A percentile compares a stretch with the other conserved stretches of the same genome.
Conservation (phyloP, 352 stramenopile species). For the Achlya hypogyna region DNA sequence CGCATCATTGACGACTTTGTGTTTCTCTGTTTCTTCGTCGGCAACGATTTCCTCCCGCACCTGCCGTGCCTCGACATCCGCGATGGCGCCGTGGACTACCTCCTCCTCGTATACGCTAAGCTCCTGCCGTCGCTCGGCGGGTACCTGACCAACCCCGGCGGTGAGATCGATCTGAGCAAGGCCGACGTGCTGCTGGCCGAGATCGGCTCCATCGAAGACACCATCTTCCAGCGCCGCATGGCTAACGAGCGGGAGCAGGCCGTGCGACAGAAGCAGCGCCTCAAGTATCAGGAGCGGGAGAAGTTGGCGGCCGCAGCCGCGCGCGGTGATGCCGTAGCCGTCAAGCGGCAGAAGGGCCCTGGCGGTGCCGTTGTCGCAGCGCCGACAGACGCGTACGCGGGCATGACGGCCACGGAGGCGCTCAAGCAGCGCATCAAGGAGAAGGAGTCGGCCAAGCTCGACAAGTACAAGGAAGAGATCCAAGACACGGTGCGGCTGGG, state of each 20-base stretch:
- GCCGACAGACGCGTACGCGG: slow-evolving; percentile 67
- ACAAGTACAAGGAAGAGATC: slow-evolving; percentile 76
- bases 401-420: slow-evolving; percentile 50
- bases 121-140: slow-evolving; percentile 73
- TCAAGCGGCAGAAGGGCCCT: slow-evolving; percentile 39
- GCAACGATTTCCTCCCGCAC: slow-evolving; percentile 99
- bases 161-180: slow-evolving; percentile 89
- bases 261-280: slow-evolving; percentile 43
- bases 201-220: slow-evolving; percentile 94
- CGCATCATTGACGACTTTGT: slow-evolving; percentile 99
- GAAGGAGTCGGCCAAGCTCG: slow-evolving; percentile 58
- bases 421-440: slow-evolving; percentile 79
- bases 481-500: slow-evolving; percentile 92
- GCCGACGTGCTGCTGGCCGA: slow-evolving; percentile 95
- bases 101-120: slow-evolving; percentile 96
- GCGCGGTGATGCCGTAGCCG: slow-evolving; percentile 57
- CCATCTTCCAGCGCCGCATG: slow-evolving; percentile 87
- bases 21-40: slow-evolving; percentile 99
- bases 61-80: slow-evolving; percentile 97
- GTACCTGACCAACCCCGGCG: slow-evolving; percentile 92
- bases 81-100: slow-evolving; percentile 96
- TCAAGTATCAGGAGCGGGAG: slow-evolving; percentile 65
- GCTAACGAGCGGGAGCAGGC: slow-evolving; percentile 80
- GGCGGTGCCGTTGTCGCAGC: slow-evolving; percentile 32
- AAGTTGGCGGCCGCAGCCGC: slow-evolving; percentile 46